Conservation (phyloP, 768 basidiomycete species). For the Lyophyllum decastes region DNA sequence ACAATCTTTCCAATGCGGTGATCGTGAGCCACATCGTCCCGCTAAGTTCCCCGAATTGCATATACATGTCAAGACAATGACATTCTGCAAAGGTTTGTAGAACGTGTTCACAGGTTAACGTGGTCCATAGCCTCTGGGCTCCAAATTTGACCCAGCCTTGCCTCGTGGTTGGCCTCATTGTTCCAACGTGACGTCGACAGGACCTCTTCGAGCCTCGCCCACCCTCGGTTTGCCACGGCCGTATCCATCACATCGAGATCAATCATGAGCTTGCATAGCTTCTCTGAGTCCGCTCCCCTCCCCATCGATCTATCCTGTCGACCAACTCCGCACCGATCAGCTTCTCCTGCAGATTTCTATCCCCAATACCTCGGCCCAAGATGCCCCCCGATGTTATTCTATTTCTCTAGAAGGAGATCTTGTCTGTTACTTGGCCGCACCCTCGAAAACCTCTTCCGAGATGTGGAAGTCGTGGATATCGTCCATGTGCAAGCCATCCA, state of each 20-base stretch:
- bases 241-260: not conserved
- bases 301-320: not conserved
- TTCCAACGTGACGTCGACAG: conserved; percentile 4
- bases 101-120: not conserved
- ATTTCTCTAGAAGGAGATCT: not conserved
- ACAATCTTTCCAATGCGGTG: not conserved
- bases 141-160: not conserved
- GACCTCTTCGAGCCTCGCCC: not conserved
- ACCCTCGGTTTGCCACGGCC: not conserved
- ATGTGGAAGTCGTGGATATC: not conserved
- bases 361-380: not conserved
- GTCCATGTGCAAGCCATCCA: not conserved
- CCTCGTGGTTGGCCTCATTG: conserved; percentile 17
- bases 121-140: conserved; percentile 6
- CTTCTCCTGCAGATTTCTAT: not conserved
- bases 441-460: not conserved
- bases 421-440: not conserved
- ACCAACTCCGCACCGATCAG: not conserved
- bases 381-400: conserved; percentile 1
- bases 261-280: conserved; percentile 11
- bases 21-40: not conserved
- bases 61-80: not conserved
- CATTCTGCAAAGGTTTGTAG: not conserved
- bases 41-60: not conserved
- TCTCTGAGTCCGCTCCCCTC: not conserved